Conservation (phyloP, 2,329 filamentous ascomycete species). For the Ascochyta rabiei region DNA sequence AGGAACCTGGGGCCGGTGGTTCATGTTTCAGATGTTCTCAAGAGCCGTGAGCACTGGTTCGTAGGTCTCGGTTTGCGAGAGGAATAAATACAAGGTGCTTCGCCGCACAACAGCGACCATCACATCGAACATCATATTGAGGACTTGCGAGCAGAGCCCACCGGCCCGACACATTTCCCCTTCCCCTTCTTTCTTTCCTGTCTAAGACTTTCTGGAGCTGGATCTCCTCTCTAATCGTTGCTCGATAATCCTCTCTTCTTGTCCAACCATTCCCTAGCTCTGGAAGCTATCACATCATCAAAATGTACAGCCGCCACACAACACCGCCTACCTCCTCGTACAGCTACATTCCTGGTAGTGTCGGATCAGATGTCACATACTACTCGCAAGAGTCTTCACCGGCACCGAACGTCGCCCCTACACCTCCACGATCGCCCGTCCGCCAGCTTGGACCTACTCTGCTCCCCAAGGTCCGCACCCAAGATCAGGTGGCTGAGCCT, state of each 20-base stretch:
- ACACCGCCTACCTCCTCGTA: constrained; percentile 51
- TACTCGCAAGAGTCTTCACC: constrained; percentile 72
- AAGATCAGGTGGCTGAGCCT: constrained; percentile 77
- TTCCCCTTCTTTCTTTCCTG: constrained; percentile 43
- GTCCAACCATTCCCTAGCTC: constrained; percentile 32
- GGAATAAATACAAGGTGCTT: constrained; percentile 48
- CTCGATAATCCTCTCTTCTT: constrained; percentile 43
- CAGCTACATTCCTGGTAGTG: constrained; percentile 49
- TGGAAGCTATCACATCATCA: constrained; percentile 43
- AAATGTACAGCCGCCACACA: constrained; percentile 53
- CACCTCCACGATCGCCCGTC: constrained; percentile 73
- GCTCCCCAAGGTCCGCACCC: constrained; percentile 82
- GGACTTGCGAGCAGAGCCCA: constrained; percentile 30
- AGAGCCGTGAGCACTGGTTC: constrained; percentile 45
- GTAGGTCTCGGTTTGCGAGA: constrained; percentile 22
- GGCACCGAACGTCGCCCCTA: constrained; percentile 70
- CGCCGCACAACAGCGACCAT: constrained; percentile 41
- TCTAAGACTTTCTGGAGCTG: constrained; percentile 53
- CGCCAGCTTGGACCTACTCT: constrained; percentile 79
- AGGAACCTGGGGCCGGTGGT: constrained; percentile 38
- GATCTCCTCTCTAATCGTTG: constrained; percentile 50
- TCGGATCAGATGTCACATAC: constrained; percentile 61
- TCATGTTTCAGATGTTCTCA: constrained; percentile 50
- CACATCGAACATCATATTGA: constrained; percentile 13
- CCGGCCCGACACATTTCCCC: constrained; percentile 49